Evolutionary conservation across 2,329 filamentous ascomycete species (phyloP).

Genomic region (Sporothrix variecibatus): DNA sequence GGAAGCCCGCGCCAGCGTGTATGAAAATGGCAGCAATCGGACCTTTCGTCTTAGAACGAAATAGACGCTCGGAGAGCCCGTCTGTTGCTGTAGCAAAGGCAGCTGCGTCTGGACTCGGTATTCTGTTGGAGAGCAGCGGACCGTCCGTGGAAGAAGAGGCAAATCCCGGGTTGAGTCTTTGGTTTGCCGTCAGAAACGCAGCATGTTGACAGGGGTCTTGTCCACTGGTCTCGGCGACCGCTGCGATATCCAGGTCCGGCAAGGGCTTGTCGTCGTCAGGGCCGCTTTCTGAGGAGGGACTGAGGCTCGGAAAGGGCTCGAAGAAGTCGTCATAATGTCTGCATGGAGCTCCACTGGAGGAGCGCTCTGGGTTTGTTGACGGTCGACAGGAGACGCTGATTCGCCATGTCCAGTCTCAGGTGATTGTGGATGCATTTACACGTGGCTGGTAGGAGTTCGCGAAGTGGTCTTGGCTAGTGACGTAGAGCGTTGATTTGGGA

Average conservation of each 20-base stretch:
- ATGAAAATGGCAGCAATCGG: constrained; percentile 74
- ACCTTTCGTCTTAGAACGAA: constrained; percentile 29
- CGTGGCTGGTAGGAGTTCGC: no score
- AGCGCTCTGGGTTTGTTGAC: background rate
- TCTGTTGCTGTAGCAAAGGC: constrained; percentile 23
- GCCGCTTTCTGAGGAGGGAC: constrained; percentile 17
- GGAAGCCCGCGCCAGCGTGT: constrained; percentile 92
- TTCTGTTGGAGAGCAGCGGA: background rate
- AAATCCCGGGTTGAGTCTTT: background rate
- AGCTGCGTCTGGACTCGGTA: background rate
- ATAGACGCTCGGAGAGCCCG: constrained; percentile 35
- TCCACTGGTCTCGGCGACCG: background rate
- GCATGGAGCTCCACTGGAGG: background rate
- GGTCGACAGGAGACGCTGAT: background rate
- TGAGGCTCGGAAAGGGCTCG: constrained; percentile 29
- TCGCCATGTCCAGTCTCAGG: constrained; percentile 14
- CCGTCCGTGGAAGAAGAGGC: background rate
- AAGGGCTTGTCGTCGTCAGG: background rate
- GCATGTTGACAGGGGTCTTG: no score
- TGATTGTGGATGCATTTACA: background rate
- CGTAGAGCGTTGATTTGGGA: background rate
- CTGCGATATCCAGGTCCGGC: background rate
- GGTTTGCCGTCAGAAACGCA: constrained; percentile 1
- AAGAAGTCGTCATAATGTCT: constrained; percentile 2
- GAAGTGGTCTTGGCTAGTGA: background rate